phyloP scores from a whole-genome alignment of 306 rosid genomes.

The Cercis canadensis region DNA sequence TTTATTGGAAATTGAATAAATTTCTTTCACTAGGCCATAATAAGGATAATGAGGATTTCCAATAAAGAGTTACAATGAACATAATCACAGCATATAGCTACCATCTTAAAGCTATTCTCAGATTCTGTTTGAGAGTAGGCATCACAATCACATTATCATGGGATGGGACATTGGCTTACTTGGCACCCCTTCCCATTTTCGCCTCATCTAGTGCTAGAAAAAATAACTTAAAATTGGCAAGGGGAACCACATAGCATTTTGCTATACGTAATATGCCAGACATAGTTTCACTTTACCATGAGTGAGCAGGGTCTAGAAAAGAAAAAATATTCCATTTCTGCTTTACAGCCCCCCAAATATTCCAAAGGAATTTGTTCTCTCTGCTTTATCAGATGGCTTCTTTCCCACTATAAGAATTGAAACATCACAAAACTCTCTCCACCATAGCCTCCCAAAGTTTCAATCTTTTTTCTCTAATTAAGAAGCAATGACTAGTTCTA shows the following conservation, averaged over 20 bases:
- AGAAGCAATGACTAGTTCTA: constrained; percentile 49
- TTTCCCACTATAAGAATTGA: constrained; percentile 59
- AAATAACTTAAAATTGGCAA: constrained; percentile 35
- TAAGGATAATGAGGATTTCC: too few species aligned
- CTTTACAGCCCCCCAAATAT: constrained; percentile 78
- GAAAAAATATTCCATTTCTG: constrained; percentile 59
- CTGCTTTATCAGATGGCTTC: constrained; percentile 47
- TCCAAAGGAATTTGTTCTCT: constrained; percentile 79
- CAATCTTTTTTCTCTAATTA: not conserved
- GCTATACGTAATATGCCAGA: constrained; percentile 45
- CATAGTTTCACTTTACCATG: constrained; percentile 42
- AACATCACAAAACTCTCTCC: constrained; percentile 46
- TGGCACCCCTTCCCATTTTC: constrained; percentile 41
- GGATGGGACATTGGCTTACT: constrained; percentile 39
- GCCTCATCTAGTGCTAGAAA: constrained; percentile 42
- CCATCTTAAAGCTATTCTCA: constrained; percentile 15
- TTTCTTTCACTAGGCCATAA: not conserved
- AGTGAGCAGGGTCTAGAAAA: constrained; percentile 46
- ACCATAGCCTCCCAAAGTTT: constrained; percentile 40
- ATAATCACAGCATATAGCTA: constrained; percentile 16
- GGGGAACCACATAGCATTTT: constrained; percentile 37
- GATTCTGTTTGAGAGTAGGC: constrained; percentile 36
- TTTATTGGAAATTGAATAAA: not conserved
- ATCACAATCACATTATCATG: constrained; percentile 18
- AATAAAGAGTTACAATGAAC: constrained; percentile 1